Conservation (phyloP, 2,329 filamentous ascomycete genomes). For the Microthyrium microscopicum region DNA sequence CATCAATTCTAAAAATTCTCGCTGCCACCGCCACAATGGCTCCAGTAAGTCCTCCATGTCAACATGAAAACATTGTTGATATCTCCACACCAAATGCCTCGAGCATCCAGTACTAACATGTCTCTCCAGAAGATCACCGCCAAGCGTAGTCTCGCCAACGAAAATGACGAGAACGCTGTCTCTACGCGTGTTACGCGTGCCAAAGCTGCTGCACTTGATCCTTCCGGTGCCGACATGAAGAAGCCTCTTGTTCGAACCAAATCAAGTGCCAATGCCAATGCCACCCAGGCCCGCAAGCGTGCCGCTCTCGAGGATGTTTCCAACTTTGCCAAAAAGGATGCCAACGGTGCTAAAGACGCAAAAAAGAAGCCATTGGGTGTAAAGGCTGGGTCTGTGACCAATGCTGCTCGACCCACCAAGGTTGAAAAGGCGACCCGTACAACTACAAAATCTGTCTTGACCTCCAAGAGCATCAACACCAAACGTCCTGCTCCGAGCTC, state of each 20-base stretch:
- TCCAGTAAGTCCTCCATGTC: no score
- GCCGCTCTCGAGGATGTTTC: constrained; percentile 84
- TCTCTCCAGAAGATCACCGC: constrained; percentile 7
- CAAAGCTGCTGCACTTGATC: constrained; percentile 57
- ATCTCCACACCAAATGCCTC: no score
- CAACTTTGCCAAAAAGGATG: constrained; percentile 72
- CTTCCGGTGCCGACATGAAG: constrained; percentile 25
- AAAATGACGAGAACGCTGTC: constrained; percentile 56
- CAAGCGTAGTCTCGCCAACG: constrained; percentile 1
- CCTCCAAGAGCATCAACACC: constrained; percentile 55
- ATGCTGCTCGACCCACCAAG: constrained; percentile 62
- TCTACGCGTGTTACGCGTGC: constrained; percentile 82
- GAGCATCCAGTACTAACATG: no score
- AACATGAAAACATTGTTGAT: no score
- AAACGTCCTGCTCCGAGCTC: constrained; percentile 62
- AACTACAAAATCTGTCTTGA: constrained; percentile 45
- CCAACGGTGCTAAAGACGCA: constrained; percentile 20
- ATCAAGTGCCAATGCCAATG: constrained; percentile 24
- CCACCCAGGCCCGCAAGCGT: constrained; percentile 49
- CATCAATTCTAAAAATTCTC: no score
- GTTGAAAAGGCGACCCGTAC: constrained; percentile 54
- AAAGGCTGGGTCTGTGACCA: constrained; percentile 53
- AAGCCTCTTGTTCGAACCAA: constrained; percentile 35
- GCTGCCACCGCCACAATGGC: no score
- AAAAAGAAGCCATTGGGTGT: constrained; percentile 52